Base-by-base conservation (phyloP, 1,284 basidiomycete species). In the Fistulina hepatica region DNA sequence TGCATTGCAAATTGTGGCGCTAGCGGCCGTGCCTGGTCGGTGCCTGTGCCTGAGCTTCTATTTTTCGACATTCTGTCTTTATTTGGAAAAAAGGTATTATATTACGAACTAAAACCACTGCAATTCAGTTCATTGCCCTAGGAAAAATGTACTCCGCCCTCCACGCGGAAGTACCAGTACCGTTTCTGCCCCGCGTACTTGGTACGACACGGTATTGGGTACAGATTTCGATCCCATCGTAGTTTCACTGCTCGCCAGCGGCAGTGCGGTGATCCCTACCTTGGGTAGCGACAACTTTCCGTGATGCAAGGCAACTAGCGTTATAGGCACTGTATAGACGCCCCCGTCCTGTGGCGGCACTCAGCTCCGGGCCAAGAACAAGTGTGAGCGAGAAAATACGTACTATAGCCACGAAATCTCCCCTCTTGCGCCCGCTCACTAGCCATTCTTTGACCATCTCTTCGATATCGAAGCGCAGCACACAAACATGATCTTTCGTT, bases 371-470 rank as follows among this genome's bases (percentile, higher is more conserved):
- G 23, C 3, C 9, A 32, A 27, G 19, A 12, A 27, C 23, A n/a
- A n/a, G 23, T 22, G 31, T 30, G 17, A 32, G 27, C 24, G 35
- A 13, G 10, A 12, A 17, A 30, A 8, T 32, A 42, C 66, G 42
- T 48, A 81, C 83, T 57, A 60, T 68, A 8, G 81, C 83, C 19
- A 66, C 45, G 48, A 86, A 88, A 47, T 84, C 79, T 1, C 84
- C 88, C 34, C 76, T 70, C 55, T 85, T 86, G 28, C 69, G 67
- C 8, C 88, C 86, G 45, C 81, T 83, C 10, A 91, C 71, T 2
- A 90, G 63, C 86, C 86, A 91, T 47, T 88, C 84, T 34, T 69
- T 71, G 10, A 75, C 66, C 56, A 74, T 67, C 45, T 86, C 81
- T 44, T 83, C 76, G 7, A 91, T 64, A 44, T 88, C 81, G 49